Conservation (phyloP, 139 green algal genomes). For the Raphidocelis subcapitata region DNA sequence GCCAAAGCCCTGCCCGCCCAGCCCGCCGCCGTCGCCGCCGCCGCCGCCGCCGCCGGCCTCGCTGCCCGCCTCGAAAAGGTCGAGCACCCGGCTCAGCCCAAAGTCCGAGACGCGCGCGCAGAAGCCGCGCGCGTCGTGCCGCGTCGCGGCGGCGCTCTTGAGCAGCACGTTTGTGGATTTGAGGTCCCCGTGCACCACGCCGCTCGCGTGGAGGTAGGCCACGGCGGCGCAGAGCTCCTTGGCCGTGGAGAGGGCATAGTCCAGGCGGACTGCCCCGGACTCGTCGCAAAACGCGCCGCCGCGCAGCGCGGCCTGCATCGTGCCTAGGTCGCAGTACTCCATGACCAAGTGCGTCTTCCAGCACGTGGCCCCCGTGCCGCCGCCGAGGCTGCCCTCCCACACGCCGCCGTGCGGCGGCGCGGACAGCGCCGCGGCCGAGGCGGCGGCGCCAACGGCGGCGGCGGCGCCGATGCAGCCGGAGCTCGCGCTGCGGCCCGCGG, state of each 20-base stretch:
- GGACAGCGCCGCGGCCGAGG: no score
- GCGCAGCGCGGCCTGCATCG: slow-evolving; percentile 22
- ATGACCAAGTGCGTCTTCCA: slow-evolving; percentile 34
- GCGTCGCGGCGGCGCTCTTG: slow-evolving; percentile 7
- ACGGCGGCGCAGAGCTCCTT: slow-evolving; percentile 25
- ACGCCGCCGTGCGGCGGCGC: no score
- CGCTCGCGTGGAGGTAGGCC: slow-evolving; percentile 34
- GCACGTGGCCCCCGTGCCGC: not conserved
- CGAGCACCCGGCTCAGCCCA: slow-evolving; percentile 61
- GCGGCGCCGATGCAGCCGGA: no score
- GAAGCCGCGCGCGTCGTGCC: slow-evolving; percentile 16
- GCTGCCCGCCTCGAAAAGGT: not conserved
- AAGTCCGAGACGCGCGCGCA: slow-evolving; percentile 73
- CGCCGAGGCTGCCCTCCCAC: no score
- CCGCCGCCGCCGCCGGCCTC: not conserved
- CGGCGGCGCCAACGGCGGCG: no score
- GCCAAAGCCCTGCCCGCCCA: slow-evolving; percentile 9
- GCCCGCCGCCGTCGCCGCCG: not conserved
- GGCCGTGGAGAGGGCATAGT: slow-evolving; percentile 18
- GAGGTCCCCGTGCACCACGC: slow-evolving; percentile 47
- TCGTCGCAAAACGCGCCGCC: slow-evolving; percentile 11
- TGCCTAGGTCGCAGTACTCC: slow-evolving; percentile 29
- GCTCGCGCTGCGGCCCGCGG: no score
- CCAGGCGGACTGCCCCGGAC: no score
- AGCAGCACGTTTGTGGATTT: slow-evolving; percentile 56